phyloP scores from a whole-genome alignment of 2,329 filamentous ascomycete genomes.

The Teratosphaeria epicoccoides region DNA sequence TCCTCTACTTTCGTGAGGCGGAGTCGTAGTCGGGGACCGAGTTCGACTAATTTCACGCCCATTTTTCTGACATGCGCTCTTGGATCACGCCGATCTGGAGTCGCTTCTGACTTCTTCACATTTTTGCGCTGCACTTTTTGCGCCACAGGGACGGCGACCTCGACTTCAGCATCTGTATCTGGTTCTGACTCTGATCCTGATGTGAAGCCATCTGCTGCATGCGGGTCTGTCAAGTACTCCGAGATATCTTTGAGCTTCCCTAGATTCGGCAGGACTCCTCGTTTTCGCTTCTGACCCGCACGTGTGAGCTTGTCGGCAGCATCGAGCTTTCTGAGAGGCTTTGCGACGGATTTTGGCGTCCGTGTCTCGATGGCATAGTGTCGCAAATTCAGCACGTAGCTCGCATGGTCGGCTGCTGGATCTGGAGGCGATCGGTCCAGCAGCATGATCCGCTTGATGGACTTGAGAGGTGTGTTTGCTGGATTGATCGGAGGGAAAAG shows the following conservation, averaged over 20 bases:
- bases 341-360: conserved; percentile 65
- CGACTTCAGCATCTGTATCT: conserved; percentile 92
- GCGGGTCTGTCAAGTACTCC: conserved; percentile 79
- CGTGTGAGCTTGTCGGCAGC: conserved; percentile 67
- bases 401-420: conserved; percentile 17
- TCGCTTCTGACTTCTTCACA: conserved; percentile 13
- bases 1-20: conserved; percentile 94
- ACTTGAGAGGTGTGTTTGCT: conserved; percentile 75
- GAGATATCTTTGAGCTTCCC: conserved; percentile 86
- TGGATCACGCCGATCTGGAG: conserved; percentile 26
- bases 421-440: conserved; percentile 53
- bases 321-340: conserved; percentile 71
- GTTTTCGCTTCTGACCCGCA: conserved; percentile 35
- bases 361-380: conserved; percentile 95
- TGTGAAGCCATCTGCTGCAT: conserved; percentile 70
- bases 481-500: conserved; percentile 94
- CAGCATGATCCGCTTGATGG: conserved; percentile 84
- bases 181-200: conserved; percentile 87
- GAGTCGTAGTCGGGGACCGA: conserved; percentile 81
- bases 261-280: conserved; percentile 64
- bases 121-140: conserved; percentile 43
- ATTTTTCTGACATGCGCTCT: conserved; percentile 60
- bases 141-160: conserved; percentile 55
- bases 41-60: conserved; percentile 81
- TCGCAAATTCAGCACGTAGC: conserved; percentile 72